phyloP scores from a whole-genome alignment of 257 asterid genomes.

The Solanum piurae region DNA sequence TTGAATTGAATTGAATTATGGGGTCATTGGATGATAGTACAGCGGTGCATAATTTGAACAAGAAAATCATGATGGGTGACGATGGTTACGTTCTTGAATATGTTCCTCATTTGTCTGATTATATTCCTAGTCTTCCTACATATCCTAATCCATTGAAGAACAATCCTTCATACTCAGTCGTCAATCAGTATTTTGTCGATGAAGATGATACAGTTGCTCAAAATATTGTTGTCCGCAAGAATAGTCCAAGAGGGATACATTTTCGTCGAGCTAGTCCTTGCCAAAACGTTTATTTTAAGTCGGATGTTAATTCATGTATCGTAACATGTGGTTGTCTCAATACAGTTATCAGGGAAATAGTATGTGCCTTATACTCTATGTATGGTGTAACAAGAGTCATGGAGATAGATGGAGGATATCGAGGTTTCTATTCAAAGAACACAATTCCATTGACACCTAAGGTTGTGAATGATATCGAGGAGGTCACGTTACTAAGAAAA shows the following conservation, averaged over 20 bases:
- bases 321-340: too few relatives aligned
- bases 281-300: too few relatives aligned
- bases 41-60: neutral
- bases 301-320: too few relatives aligned
- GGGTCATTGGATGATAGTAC: neutral
- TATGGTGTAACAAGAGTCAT: too few relatives aligned
- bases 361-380: too few relatives aligned
- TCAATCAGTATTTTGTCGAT: neutral
- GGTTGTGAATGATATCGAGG: neutral
- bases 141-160: neutral
- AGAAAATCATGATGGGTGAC: neutral
- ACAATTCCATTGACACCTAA: neutral
- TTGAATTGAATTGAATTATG: neutral
- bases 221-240: neutral
- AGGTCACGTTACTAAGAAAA: neutral
- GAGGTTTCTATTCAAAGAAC: neutral
- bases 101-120: neutral
- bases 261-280: too few relatives aligned
- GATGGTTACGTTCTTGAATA: neutral
- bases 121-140: neutral
- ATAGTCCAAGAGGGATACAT: neutral
- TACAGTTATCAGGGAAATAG: too few relatives aligned
- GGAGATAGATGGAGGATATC: too few relatives aligned
- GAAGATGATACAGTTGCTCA: neutral
- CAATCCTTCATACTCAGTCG: too few relatives aligned